These are phyloP conservation scores for Trichoderma aggressivum DNA, from an alignment of 2,329 filamentous ascomycete genomes.

Conservation along the genomic window DNA sequence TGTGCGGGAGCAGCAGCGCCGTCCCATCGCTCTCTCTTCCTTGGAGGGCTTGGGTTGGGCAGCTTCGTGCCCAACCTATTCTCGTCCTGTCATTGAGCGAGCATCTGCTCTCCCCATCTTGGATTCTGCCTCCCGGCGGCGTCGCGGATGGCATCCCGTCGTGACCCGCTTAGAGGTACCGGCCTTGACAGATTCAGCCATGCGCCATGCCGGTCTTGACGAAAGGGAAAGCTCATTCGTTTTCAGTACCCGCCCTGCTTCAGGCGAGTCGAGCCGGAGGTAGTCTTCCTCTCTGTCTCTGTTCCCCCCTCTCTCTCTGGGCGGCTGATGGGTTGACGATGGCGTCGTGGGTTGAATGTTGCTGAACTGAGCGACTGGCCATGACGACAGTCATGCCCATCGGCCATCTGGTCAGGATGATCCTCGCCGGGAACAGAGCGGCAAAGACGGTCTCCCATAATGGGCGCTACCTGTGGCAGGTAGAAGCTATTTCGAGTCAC, in stretches of 20 bases:
- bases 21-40: conserved; percentile 3
- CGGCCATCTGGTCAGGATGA: not conserved
- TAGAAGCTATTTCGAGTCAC: conserved; percentile 7
- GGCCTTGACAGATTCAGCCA: conserved; percentile 13
- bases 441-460: not conserved
- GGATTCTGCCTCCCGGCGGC: conserved; percentile 11
- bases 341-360: conserved; percentile 16
- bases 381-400: not conserved
- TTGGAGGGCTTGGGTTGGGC: conserved; percentile 14
- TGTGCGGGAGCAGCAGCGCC: conserved; percentile 15
- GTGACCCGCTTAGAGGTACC: not conserved
- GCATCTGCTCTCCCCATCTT: conserved; percentile 4
- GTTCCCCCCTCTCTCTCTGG: not conserved
- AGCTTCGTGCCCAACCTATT: conserved; percentile 23
- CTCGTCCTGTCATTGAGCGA: conserved; percentile 10
- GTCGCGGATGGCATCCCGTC: conserved; percentile 12
- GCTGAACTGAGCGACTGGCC: conserved; percentile 7
- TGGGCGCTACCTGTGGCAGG: not conserved
- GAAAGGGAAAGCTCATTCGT: conserved; percentile 13
- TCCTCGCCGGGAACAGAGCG: not conserved
- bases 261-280: not conserved
- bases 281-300: not conserved
- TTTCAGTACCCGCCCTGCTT: conserved; percentile 15
- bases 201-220: not conserved
- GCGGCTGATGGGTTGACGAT: conserved; percentile 15